Percentiles rank a stretch among this genome's conserved stretches.
Conservation (phyloP, 108 stramenopile species). For the Stephanodiscus triporus region DNA sequence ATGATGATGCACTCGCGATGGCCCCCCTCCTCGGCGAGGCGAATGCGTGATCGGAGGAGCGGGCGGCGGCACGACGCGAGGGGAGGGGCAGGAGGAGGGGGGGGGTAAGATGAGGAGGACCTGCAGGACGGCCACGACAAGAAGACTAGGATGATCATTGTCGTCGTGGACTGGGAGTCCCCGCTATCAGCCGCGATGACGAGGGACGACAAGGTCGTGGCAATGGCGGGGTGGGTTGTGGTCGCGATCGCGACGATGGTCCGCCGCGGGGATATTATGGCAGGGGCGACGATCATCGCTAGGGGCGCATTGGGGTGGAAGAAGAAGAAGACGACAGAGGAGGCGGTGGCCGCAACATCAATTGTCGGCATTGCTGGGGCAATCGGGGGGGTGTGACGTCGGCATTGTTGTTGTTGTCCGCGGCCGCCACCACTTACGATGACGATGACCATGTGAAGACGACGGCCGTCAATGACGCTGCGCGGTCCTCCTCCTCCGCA, state of each 20-base stretch:
- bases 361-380: conserved; percentile 11
- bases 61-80: no score
- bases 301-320: conserved; percentile 21
- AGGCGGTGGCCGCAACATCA: neutral
- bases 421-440: no score
- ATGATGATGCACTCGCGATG: no score
- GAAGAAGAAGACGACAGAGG: conserved; percentile 11
- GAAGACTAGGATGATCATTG: no score
- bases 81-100: neutral
- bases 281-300: neutral
- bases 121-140: neutral
- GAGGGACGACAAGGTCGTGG: no score
- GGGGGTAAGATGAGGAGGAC: neutral
- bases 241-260: no score
- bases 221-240: no score
- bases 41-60: neutral
- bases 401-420: neutral
- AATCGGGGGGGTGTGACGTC: conserved; percentile 4
- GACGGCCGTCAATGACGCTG: no score
- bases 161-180: no score
- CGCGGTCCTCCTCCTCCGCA: neutral
- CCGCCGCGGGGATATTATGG: neutral
- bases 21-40: neutral
- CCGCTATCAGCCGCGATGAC: no score
- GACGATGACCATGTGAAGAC: no score